Evolutionary conservation across 1,284 basidiomycete species (phyloP), one percentile per base, ranked within the genome.

Genomic region (Marasmius sp.): DNA sequence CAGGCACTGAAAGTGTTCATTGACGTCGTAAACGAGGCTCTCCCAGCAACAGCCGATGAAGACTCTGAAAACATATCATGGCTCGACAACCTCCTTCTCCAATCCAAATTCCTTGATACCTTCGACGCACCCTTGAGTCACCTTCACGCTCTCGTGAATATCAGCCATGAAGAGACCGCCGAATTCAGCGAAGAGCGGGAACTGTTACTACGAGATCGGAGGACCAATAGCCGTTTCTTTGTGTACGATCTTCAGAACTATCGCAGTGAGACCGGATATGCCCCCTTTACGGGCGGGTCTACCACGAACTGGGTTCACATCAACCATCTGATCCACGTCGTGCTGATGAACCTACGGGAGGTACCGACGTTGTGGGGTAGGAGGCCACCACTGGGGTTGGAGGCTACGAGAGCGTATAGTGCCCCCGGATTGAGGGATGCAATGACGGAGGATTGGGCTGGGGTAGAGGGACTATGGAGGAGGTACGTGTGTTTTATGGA

Each of bases 401-500:
- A 84, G 50, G 78, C 81, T 14, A 77, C 80, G 16, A 74, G 84
- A 11, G 75, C 81, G 22, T 81, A 83, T 68, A n/a, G n/a, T n/a
- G n/a, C n/a, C n/a, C n/a, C n/a, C n/a, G n/a, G n/a, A n/a, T n/a
- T n/a, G n/a, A n/a, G n/a, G n/a, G 85, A 85, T 27, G 82, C 83
- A 8, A 81, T 82, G n/a, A 66, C 73, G 18, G 66, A 70, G 37
- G 88, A 90, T 70, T 90, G 89, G 88, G 87, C 88, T 34, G 87
- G 87, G 11, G 81, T 89, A 4, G 84, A 86, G 70, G 88, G 80
- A 20, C 81, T 79, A 16, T 91, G 88, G 88, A 77, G 82, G 66
- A 77, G 88, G 71, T 85, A 86, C 64, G 84, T 90, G 14, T 89
- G 83, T 61, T 91, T 89, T 66, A 87, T 90, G 86, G 89, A 91